Percentiles rank a stretch among this genome's conserved stretches.
phyloP scores from a whole-genome alignment of 192 early-diverging fungal species.

The Coemansia guatemalensis region DNA sequence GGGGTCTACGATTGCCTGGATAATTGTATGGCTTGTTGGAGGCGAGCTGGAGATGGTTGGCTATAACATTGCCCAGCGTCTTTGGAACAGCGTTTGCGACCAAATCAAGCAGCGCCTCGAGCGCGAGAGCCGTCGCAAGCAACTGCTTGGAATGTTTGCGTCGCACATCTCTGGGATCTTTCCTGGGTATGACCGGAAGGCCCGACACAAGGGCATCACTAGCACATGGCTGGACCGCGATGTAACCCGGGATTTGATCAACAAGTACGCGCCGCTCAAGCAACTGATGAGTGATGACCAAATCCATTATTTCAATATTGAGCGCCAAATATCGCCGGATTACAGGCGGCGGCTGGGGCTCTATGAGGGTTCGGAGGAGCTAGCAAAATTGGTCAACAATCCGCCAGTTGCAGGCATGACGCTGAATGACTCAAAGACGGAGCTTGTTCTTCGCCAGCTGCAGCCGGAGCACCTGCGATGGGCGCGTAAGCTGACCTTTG shows the following conservation, averaged over 20 bases:
- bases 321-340: constrained; percentile 37
- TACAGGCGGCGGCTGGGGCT: constrained; percentile 31
- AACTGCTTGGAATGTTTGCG: constrained; percentile 51
- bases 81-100: constrained; percentile 47
- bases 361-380: constrained; percentile 30
- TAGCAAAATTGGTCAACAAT: constrained; percentile 20
- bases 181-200: constrained; percentile 48
- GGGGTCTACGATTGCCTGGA: constrained; percentile 36
- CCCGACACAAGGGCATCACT: constrained; percentile 38
- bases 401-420: constrained; percentile 51
- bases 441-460: constrained; percentile 43
- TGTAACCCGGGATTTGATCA: constrained; percentile 51
- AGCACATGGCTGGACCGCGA: constrained; percentile 53
- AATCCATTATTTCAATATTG: constrained; percentile 54
- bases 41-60: constrained; percentile 56
- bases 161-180: constrained; percentile 53
- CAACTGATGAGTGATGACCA: constrained; percentile 47
- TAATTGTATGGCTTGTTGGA: constrained; percentile 51
- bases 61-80: constrained; percentile 46
- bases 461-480: constrained; percentile 54
- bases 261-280: constrained; percentile 50
- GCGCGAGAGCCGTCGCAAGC: constrained; percentile 54
- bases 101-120: constrained; percentile 52
- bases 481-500: constrained; percentile 55
- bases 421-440: constrained; percentile 49